Conservation (phyloP, 805 yeast genomes). For the Yarrowia deformans region DNA sequence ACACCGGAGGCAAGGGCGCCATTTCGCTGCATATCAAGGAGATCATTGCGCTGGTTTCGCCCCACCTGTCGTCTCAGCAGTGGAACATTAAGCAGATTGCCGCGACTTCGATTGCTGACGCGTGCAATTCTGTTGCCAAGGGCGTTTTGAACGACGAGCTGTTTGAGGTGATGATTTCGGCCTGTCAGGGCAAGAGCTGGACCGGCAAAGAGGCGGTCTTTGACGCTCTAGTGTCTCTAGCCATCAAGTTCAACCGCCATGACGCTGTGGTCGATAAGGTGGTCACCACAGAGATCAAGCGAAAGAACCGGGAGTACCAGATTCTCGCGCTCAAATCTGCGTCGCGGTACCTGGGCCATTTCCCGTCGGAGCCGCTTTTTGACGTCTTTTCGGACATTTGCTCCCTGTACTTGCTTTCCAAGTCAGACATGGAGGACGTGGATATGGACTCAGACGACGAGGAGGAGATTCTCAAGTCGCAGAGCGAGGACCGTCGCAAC, state of each 20-base stretch:
- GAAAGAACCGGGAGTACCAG: slow-evolving; percentile 72
- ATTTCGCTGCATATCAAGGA: slow-evolving; percentile 73
- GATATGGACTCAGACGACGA: slow-evolving; percentile 29
- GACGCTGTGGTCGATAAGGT: slow-evolving; percentile 54
- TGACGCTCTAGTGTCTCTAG: slow-evolving; percentile 69
- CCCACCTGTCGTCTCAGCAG: slow-evolving; percentile 61
- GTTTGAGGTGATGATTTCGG: slow-evolving; percentile 62
- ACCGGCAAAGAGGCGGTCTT: slow-evolving; percentile 81
- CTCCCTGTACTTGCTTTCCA: slow-evolving; percentile 12
- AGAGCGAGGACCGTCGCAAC: slow-evolving; percentile 21
- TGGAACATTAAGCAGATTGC: slow-evolving; percentile 73
- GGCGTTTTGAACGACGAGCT: slow-evolving; percentile 48
- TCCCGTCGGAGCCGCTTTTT: slow-evolving; percentile 50
- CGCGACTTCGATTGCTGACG: slow-evolving; percentile 69
- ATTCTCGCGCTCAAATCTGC: slow-evolving; percentile 60
- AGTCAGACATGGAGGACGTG: slow-evolving; percentile 23
- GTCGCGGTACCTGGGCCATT: slow-evolving; percentile 58
- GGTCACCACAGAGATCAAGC: slow-evolving; percentile 65
- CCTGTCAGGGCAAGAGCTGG: slow-evolving; percentile 84
- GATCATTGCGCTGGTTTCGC: slow-evolving; percentile 61
- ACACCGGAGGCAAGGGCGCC: slow-evolving; percentile 76
- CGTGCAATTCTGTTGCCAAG: slow-evolving; percentile 58
- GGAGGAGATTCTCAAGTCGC: slow-evolving; percentile 17
- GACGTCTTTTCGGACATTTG: slow-evolving; percentile 45
- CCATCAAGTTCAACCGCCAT: slow-evolving; percentile 56